Conservation (phyloP, 768 basidiomycete species). For the Lentinula sp. region DNA sequence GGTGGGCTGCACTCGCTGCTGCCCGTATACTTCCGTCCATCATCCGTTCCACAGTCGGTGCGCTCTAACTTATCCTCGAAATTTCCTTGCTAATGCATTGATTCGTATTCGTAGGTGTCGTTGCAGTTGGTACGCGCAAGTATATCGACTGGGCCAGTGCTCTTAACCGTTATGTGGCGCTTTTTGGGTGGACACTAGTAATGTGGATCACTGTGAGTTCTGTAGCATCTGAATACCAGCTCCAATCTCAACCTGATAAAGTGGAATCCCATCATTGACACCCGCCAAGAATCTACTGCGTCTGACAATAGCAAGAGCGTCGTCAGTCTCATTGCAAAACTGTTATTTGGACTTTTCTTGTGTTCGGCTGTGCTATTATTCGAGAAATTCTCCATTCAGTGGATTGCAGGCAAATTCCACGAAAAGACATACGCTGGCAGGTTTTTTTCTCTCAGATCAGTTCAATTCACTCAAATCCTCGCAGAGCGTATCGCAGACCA, state of each 20-base stretch:
- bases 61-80: background rate
- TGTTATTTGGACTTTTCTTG: conserved; percentile 70
- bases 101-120: conserved; percentile 35
- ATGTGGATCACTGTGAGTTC: conserved; percentile 50
- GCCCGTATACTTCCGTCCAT: conserved; percentile 47
- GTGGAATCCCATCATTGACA: conserved; percentile 63
- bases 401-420: conserved; percentile 80
- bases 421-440: conserved; percentile 64
- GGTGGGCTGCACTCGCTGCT: conserved; percentile 70
- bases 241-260: background rate
- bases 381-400: conserved; percentile 85
- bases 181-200: conserved; percentile 59
- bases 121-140: conserved; percentile 62
- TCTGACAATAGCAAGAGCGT: conserved; percentile 28
- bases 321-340: conserved; percentile 50
- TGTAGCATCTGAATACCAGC: background rate
- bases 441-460: conserved; percentile 7
- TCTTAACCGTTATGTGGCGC: conserved; percentile 54
- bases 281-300: conserved; percentile 24
- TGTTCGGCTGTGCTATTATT: conserved; percentile 64
- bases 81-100: background rate
- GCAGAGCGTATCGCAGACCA: conserved; percentile 78
- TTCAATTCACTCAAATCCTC: conserved; percentile 2
- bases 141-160: conserved; percentile 78
- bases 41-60: conserved; percentile 47